Conservation (phyloP, 116 monocot genomes). For the Papilionanthe hybrid region DNA sequence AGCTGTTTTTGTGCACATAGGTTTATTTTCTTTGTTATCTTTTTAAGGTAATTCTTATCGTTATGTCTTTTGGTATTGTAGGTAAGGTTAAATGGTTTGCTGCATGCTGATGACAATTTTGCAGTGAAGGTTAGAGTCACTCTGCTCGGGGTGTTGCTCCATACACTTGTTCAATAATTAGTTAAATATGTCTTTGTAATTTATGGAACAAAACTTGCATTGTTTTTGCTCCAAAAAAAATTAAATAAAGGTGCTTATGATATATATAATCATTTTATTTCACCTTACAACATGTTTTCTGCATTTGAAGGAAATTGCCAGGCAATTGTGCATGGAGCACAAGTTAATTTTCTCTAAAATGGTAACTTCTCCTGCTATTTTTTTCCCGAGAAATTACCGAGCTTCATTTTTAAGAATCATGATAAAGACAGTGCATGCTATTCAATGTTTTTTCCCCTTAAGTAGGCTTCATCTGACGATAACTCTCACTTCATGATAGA, state of each 20-base stretch:
- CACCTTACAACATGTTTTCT: not conserved
- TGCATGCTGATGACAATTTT: constrained; percentile 77
- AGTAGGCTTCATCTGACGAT: constrained; percentile 86
- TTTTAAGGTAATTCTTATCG: not conserved
- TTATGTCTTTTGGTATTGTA: constrained; percentile 23
- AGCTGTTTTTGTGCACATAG: constrained; percentile 5
- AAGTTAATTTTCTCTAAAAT: constrained; percentile 80
- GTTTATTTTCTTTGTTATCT: not conserved
- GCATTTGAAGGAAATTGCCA: constrained; percentile 82
- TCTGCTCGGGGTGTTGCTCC: not conserved
- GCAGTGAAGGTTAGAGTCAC: constrained; percentile 55
- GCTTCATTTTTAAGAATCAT: not conserved
- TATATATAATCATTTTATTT: constrained; percentile 2
- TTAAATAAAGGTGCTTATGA: not conserved
- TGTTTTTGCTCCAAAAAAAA: not conserved
- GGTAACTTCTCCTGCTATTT: constrained; percentile 30
- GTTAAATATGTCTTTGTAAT: not conserved
- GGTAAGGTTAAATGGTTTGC: constrained; percentile 79
- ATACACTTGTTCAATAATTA: not conserved
- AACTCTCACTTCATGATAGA: constrained; percentile 83
- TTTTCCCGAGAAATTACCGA: constrained; percentile 1
- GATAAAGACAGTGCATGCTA: not conserved
- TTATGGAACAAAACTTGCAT: not conserved
- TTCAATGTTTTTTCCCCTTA: constrained; percentile 6
- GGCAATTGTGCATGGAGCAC: constrained; percentile 83